Conservation (phyloP, 352 stramenopile genomes). For the Peronosclerospora sorghi region DNA sequence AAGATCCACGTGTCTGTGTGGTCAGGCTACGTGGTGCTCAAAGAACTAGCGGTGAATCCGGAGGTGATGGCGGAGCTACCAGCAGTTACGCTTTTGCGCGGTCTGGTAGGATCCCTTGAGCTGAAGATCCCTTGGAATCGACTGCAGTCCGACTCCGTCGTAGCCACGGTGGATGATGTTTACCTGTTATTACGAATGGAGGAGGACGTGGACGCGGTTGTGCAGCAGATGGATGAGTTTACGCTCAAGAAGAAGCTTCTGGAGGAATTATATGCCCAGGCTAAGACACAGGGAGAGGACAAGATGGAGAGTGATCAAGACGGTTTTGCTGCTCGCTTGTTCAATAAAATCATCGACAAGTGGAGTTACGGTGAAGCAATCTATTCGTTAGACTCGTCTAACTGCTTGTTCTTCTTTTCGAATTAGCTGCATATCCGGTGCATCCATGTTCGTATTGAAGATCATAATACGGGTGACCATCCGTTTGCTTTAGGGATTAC, state of each 20-base stretch:
- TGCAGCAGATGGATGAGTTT: slow-evolving; percentile 70
- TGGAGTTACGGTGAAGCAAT: slow-evolving; percentile 36
- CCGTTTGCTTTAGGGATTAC: slow-evolving; percentile 72
- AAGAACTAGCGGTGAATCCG: slow-evolving; percentile 67
- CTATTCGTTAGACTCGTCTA: not conserved
- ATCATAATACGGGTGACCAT: slow-evolving; percentile 65
- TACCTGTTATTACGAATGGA: slow-evolving; percentile 73
- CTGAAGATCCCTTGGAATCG: slow-evolving; percentile 87
- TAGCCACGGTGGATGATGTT: slow-evolving; percentile 80
- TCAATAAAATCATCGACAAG: slow-evolving; percentile 88
- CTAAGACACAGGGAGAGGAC: slow-evolving; percentile 50
- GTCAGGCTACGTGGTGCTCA: slow-evolving; percentile 80
- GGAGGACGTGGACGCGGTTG: slow-evolving; percentile 67
- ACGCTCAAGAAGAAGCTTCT: slow-evolving; percentile 78
- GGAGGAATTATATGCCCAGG: slow-evolving; percentile 64
- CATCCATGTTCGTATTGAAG: slow-evolving; percentile 76
- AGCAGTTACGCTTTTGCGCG: slow-evolving; percentile 59
- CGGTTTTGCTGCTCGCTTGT: slow-evolving; percentile 58
- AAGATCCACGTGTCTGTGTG: slow-evolving; percentile 84
- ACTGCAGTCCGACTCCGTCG: slow-evolving; percentile 77
- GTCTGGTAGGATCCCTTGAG: slow-evolving; percentile 75
- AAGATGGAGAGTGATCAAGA: slow-evolving; percentile 27
- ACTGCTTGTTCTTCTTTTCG: not conserved
- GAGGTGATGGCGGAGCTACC: slow-evolving; percentile 55
- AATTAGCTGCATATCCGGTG: slow-evolving; percentile 67